These are phyloP conservation scores for Hordeum marinum DNA, from an alignment of 176 grass and related monocot species.

Conservation along the genomic window DNA sequence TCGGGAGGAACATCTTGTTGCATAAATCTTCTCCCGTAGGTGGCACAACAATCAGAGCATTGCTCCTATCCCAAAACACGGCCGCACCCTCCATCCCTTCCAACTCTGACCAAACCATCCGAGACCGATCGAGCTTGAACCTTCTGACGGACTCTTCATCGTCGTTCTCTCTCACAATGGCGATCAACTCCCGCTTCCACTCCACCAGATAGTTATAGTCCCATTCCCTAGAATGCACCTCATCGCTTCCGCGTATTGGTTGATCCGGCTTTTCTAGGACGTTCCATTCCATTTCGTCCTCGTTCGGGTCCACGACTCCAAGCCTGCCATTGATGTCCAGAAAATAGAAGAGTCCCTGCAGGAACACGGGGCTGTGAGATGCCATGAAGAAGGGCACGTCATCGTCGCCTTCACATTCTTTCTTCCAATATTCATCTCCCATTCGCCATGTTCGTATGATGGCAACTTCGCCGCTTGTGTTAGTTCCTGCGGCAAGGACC, in stretches of 20 bases:
- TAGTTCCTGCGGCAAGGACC: not conserved
- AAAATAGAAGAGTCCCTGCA: not conserved
- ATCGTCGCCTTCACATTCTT: not conserved
- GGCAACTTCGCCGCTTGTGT: too few relatives aligned
- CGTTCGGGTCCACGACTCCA: conserved; percentile 10
- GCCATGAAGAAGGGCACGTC: not conserved
- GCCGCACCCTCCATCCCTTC: not conserved
- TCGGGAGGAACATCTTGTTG: not conserved
- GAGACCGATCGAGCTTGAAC: not conserved
- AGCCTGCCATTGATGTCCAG: not conserved
- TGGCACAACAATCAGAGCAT: not conserved
- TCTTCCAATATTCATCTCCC: not conserved
- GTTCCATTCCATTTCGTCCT: conserved; percentile 16
- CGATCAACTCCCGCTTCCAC: conserved; percentile 11
- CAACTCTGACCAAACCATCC: not conserved
- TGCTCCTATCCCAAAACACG: not conserved
- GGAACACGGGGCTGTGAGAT: not conserved
- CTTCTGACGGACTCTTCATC: not conserved
- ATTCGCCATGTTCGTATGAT: not conserved
- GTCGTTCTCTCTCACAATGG: not conserved
- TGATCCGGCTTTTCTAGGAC: not conserved
- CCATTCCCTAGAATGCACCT: not conserved
- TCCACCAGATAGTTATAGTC: conserved; percentile 22
- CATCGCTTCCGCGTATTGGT: not conserved
- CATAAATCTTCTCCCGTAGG: not conserved